Evolutionary conservation across 129 eudicot species (phyloP), one percentile per base, ranked within the genome.

Genomic region (Arctium lappa): DNA sequence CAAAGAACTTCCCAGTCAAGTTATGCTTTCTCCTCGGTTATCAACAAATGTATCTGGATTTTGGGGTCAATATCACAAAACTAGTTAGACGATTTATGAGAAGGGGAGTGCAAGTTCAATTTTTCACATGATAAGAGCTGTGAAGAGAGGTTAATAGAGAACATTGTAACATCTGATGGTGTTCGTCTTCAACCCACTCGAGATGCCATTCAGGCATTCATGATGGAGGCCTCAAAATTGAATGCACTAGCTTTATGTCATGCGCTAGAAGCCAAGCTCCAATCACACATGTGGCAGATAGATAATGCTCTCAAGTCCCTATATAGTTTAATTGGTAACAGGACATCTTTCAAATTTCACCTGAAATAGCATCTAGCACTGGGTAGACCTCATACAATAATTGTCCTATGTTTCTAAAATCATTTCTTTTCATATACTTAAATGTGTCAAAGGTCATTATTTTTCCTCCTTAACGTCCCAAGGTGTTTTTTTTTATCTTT

Each of bases 151-250:
- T 86, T 94, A 68, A 76, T 94, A 73, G 97, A 92, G 85, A 92
- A 95, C 74, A 89, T 94, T 85, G 98, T 92, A 62, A 92, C 95
- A 72, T 81, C 97, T 85, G 92, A 95, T 79, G 98, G 97, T 69
- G 97, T 94, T 63, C 95, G 98, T 77, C 81, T 92, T 75, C 98
- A 94, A 82, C 98, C 98, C 18, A 89, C 98, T 22, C 93, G 98
- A 42, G 97, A 94, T 88, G 95, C 92, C 69, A 90, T 94, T 84
- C 95, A 94, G 72, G 86, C 73, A 75, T 94, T 92, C 87, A 79
- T 94, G 30, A 37, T 75, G 80, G 97, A 92, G 79, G 97, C 97
- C 32, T 83, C 89, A 75, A 94, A 91, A 74, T 77, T 94, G 83
- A 86, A 94, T 89, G 89, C 93, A 37, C 56, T 90, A 87, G 87